These are phyloP conservation scores for Circinella umbellata DNA, from an alignment of 371 early-diverging fungal species.

Conservation along the genomic window DNA sequence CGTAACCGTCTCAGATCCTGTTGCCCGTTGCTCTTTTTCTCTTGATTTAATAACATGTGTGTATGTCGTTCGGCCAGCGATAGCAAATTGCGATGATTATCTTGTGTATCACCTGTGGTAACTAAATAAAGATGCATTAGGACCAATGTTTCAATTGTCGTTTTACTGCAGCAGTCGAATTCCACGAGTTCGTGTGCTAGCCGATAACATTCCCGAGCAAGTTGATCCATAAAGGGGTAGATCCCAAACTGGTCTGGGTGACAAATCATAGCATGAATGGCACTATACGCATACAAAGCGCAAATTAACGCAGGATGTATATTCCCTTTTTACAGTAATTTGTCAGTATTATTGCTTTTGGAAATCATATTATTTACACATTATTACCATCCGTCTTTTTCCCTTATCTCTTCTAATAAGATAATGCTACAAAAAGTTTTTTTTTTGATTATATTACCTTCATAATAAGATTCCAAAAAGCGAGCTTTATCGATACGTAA, in stretches of 20 bases:
- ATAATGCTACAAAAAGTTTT: not conserved
- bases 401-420: too few relatives aligned
- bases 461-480: conserved; percentile 19
- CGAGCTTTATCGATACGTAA: conserved; percentile 18
- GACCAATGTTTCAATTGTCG: conserved; percentile 33
- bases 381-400: too few relatives aligned
- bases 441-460: conserved; percentile 11
- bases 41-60: not conserved
- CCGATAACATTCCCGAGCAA: conserved; percentile 30
- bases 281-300: conserved; percentile 34
- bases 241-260: conserved; percentile 33
- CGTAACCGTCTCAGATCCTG: conserved; percentile 18
- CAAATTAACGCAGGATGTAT: conserved; percentile 24
- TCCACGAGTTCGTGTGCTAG: conserved; percentile 30
- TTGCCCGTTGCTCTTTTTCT: conserved; percentile 1
- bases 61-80: conserved; percentile 6
- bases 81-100: conserved; percentile 3
- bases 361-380: not conserved
- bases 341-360: not conserved
- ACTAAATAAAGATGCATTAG: conserved; percentile 32
- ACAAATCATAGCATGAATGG: conserved; percentile 33
- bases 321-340: not conserved
- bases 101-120: conserved; percentile 15
- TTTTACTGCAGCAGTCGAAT: conserved; percentile 26
- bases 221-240: conserved; percentile 26